Conservation (phyloP, 257 asterid species). For the Anisodus acutangulus region DNA sequence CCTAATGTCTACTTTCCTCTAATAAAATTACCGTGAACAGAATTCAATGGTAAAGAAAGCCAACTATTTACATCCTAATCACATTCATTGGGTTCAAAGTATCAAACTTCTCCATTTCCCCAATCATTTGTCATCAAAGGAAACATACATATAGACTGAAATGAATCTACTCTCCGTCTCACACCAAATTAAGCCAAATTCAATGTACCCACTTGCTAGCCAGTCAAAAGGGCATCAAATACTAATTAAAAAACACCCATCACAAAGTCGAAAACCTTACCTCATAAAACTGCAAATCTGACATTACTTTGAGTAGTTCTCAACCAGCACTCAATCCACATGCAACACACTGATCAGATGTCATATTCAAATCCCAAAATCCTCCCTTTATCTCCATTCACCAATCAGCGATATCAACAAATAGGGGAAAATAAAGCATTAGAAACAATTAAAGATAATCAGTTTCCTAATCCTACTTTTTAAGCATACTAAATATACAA, state of each 20-base stretch:
- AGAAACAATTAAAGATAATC: constrained; percentile 32
- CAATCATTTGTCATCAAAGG: background rate
- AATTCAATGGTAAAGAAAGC: background rate
- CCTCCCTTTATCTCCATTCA: constrained; percentile 47
- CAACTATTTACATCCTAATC: background rate
- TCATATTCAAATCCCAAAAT: constrained; percentile 44
- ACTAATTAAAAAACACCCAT: background rate
- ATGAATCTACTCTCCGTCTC: background rate
- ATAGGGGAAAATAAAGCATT: constrained; percentile 35
- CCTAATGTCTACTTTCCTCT: background rate
- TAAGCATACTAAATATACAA: background rate
- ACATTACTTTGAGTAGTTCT: constrained; percentile 56
- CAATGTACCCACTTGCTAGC: constrained; percentile 7
- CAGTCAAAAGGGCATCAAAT: background rate
- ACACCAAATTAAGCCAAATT: constrained; percentile 13
- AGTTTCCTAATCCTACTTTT: constrained; percentile 18
- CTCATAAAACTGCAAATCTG: constrained; percentile 63
- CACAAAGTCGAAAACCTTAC: constrained; percentile 39
- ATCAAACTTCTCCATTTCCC: constrained; percentile 21
- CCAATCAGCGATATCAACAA: constrained; percentile 36
- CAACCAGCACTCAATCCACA: constrained; percentile 57
- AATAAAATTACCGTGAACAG: background rate
- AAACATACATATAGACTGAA: background rate
- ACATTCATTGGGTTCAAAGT: constrained; percentile 9
- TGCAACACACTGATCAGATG: constrained; percentile 38